Evolutionary conservation across 2,329 filamentous ascomycete species (phyloP).

Genomic region (Fusarium penzigii): DNA sequence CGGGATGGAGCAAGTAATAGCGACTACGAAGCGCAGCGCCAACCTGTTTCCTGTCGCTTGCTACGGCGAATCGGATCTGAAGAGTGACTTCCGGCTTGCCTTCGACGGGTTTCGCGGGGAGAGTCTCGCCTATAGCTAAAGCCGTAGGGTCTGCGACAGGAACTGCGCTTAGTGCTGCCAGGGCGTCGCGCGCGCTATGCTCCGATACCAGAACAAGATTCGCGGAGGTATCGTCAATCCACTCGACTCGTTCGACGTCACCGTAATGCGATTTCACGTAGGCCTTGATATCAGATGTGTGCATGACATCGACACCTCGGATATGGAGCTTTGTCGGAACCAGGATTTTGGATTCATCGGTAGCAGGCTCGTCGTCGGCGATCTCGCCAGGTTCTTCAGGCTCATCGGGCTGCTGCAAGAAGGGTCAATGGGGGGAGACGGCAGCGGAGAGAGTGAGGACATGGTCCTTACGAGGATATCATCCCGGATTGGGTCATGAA

Average conservation of each 20-base stretch:
- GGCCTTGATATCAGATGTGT: constrained; percentile 74
- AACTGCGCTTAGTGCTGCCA: constrained; percentile 53
- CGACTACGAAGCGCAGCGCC: constrained; percentile 80
- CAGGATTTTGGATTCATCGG: constrained; percentile 29
- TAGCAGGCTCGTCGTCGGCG: constrained; percentile 35
- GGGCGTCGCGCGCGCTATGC: constrained; percentile 52
- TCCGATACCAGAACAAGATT: constrained; percentile 76
- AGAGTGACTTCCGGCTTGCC: constrained; percentile 69
- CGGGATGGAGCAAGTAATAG: constrained; percentile 90
- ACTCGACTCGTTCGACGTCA: constrained; percentile 70
- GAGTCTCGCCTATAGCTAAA: constrained; percentile 61
- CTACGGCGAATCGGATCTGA: constrained; percentile 71
- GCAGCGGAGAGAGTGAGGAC: background rate
- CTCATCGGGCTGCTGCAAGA: constrained; percentile 36
- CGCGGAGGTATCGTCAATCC: constrained; percentile 91
- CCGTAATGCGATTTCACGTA: constrained; percentile 72
- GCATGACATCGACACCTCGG: constrained; percentile 78
- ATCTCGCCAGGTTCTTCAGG: constrained; percentile 42
- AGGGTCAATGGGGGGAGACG: constrained; percentile 15
- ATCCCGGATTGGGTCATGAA: constrained; percentile 32
- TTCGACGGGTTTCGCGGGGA: constrained; percentile 69
- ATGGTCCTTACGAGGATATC: constrained; percentile 38
- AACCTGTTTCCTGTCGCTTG: constrained; percentile 75
- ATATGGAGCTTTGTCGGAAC: constrained; percentile 72
- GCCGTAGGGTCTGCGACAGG: constrained; percentile 55